Evolutionary conservation across 2,329 filamentous ascomycete species (phyloP).

Genomic region (Penicillium paneum): DNA sequence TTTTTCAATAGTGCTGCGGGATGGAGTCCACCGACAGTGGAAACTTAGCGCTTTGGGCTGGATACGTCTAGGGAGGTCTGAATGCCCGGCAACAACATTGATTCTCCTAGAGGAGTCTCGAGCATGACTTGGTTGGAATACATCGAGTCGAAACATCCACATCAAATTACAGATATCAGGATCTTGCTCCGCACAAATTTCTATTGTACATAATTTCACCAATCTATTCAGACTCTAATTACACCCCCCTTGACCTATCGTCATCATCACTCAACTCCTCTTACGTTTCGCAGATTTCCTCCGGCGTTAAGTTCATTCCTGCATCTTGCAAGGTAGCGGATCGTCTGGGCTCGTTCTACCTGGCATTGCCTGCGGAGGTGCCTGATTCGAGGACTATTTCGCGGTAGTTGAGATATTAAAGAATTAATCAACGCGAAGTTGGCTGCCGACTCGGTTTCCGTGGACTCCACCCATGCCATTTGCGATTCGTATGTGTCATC

Average conservation of each 20-base stretch:
- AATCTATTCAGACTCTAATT: not conserved
- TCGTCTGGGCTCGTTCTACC: not conserved
- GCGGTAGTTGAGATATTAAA: not conserved
- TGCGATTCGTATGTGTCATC: not conserved
- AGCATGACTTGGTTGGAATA: not conserved
- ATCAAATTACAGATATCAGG: not conserved
- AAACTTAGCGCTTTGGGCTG: not conserved
- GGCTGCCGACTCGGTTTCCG: not conserved
- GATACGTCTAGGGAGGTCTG: not conserved
- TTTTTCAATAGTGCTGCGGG: not conserved
- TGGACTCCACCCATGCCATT: not conserved
- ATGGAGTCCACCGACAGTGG: not conserved
- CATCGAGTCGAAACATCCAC: not conserved
- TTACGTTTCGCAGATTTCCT: not conserved
- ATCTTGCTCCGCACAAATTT: not conserved
- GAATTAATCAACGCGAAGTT: fast-evolving
- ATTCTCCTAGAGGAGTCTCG: not conserved
- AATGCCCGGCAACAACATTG: not conserved
- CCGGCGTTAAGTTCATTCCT: not conserved
- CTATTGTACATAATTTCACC: not conserved
- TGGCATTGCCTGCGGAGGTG: not conserved
- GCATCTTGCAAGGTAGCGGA: not conserved
- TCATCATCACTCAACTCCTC: not conserved
- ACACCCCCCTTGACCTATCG: not conserved
- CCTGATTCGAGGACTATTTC: not conserved